These are phyloP conservation scores for Mycena belliarum DNA, from an alignment of 768 basidiomycete species.

Conservation along the genomic window DNA sequence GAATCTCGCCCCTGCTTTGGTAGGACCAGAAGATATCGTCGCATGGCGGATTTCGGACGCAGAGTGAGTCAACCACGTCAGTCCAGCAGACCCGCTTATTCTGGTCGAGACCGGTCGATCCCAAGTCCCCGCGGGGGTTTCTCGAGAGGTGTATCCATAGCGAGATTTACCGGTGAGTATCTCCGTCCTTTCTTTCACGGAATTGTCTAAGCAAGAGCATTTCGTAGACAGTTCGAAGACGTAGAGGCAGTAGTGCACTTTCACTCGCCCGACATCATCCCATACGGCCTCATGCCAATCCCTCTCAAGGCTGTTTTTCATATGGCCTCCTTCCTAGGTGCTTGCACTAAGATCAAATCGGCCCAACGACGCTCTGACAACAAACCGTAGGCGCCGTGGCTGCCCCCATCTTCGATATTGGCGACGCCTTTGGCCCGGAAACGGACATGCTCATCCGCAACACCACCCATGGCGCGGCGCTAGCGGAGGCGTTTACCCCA, in stretches of 20 bases:
- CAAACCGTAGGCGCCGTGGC: slow-evolving; percentile 2
- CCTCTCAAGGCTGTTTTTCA: slow-evolving; percentile 20
- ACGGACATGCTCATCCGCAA: slow-evolving; percentile 25
- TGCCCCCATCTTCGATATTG: slow-evolving; percentile 20
- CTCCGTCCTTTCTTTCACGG: background rate
- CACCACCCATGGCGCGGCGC: slow-evolving; percentile 19
- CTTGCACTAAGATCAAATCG: background rate
- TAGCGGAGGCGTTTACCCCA: slow-evolving; percentile 14
- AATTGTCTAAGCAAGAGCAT: background rate
- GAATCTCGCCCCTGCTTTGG: slow-evolving; percentile 20
- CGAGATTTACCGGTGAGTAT: slow-evolving; percentile 19
- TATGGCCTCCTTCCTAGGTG: slow-evolving; percentile 22
- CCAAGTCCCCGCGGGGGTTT: slow-evolving; percentile 18
- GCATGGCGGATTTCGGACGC: slow-evolving; percentile 19
- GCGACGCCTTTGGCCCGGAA: slow-evolving; percentile 12
- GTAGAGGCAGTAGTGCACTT: slow-evolving; percentile 21
- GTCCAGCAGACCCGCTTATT: background rate
- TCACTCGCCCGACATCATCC: slow-evolving; percentile 20
- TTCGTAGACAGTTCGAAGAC: slow-evolving; percentile 16
- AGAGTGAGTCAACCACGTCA: background rate
- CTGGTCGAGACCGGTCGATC: slow-evolving; percentile 9
- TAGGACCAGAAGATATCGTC: slow-evolving; percentile 15
- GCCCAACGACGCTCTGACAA: background rate
- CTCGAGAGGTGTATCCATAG: slow-evolving; percentile 23
- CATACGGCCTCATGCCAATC: slow-evolving; percentile 16